Evolutionary conservation across 2,329 filamentous ascomycete genomes (phyloP), one percentile per base, ranked within the genome.

Genomic region (Cordyceps fumosorosea): DNA sequence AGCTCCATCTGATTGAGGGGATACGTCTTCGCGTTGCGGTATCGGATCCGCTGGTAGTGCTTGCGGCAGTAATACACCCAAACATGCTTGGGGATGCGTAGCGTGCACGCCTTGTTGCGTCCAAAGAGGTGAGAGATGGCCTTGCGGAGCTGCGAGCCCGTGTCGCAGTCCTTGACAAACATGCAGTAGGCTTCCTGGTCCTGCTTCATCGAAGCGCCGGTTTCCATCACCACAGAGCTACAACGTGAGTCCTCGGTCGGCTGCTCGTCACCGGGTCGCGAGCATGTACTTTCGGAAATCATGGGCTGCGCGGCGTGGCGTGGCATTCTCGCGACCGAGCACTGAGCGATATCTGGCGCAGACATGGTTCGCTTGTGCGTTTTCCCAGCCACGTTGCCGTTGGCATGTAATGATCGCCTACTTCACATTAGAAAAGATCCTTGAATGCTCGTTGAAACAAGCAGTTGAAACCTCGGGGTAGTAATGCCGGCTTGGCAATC

Each of bases 21-120:
- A 71, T 89, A 84, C 24, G 86, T 81, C 40, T 80, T 77, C 1
- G 80, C 79, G 59, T 86, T 86, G n/a, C 88, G 81, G 70, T 92
- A 93, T 0, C 88, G 81, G 50, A 81, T 82, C 7, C 90, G 84
- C 74, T 95, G 91, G 71, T 95, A 95, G 69, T 93, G 89, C 70
- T 93, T 93, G 42, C 90, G 84, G 72, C 91, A 95, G 70, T 85
- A 88, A 68, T 88, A 84, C 0, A 91, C 84, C 89, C 89, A 93
- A 2, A 90, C 82, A 24, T 83, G 74, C 6, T 82, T 76, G 0
- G 89, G 89, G 55, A 95, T 90, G 51, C 81, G 79, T 40, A 87
- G 82, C 0, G 90, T 95, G 69, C 86, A 88, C 8, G 83, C 80
- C 75, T 95, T 95, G 78, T 95, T 95, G 44, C 91, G 84, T 24